Evolutionary conservation across 1,284 basidiomycete genomes (phyloP).

Genomic region (Schizophyllum amplum): DNA sequence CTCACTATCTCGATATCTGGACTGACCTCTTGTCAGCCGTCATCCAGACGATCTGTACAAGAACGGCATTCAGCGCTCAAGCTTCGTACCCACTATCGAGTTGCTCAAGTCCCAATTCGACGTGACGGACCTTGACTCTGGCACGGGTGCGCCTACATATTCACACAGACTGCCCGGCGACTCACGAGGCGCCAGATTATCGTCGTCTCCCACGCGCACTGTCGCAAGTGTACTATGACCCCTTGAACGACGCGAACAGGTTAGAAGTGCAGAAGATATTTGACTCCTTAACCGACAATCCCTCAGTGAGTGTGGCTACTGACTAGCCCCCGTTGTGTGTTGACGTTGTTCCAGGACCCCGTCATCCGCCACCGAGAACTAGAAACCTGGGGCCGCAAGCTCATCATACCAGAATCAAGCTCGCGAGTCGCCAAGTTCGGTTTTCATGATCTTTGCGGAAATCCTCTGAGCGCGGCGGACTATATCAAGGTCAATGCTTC

Average conservation of each 20-base stretch:
- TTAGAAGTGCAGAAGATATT: slow-evolving; percentile 81
- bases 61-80: slow-evolving; percentile 97
- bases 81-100: slow-evolving; percentile 94
- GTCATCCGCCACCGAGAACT: slow-evolving; percentile 63
- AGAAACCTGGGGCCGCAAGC: slow-evolving; percentile 82
- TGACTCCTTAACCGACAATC: slow-evolving; percentile 52
- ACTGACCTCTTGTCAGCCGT: slow-evolving; percentile 50
- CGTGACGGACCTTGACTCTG: slow-evolving; percentile 90
- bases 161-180: background rate
- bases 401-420: slow-evolving; percentile 77
- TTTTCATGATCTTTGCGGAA: slow-evolving; percentile 86
- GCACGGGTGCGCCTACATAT: slow-evolving; percentile 57
- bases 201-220: slow-evolving; percentile 84
- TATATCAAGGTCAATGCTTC: slow-evolving; percentile 70
- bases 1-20: slow-evolving; percentile 4
- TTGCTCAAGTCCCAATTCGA: slow-evolving; percentile 83
- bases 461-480: slow-evolving; percentile 89
- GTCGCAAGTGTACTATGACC: slow-evolving; percentile 88
- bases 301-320: slow-evolving; percentile 19
- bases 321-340: too few species aligned
- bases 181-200: slow-evolving; percentile 64
- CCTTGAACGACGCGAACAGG: slow-evolving; percentile 58
- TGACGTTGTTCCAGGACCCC: slow-evolving; percentile 28
- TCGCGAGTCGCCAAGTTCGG: slow-evolving; percentile 78
- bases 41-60: slow-evolving; percentile 97